Evolutionary conservation across 2,329 filamentous ascomycete species (phyloP).

Genomic region (Falciphora oryzae): DNA sequence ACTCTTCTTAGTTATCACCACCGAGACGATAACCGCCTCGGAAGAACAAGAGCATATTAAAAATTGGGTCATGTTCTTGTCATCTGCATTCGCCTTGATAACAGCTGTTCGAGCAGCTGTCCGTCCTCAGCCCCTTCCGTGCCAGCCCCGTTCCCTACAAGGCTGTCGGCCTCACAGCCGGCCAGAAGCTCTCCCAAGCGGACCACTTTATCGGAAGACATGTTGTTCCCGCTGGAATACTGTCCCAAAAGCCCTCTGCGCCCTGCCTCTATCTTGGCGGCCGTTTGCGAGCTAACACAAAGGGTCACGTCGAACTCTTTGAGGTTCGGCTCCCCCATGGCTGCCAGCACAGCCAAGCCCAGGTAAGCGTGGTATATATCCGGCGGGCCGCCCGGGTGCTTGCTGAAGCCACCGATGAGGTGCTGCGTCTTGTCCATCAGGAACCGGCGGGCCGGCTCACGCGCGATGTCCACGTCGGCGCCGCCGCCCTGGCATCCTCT

Average conservation of each 20-base stretch:
- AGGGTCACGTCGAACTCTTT: slow-evolving; percentile 68
- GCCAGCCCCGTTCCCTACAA: not conserved
- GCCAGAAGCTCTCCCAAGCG: not conserved
- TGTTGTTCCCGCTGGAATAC: not conserved
- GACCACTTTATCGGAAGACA: not conserved
- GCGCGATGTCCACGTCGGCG: slow-evolving; percentile 51
- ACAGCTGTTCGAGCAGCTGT: not conserved
- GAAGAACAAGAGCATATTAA: too few species aligned
- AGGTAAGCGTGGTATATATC: slow-evolving; percentile 88
- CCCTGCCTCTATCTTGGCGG: slow-evolving; percentile 42
- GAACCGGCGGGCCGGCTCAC: slow-evolving; percentile 62
- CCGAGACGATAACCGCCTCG: too few species aligned
- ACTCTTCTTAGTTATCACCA: too few species aligned
- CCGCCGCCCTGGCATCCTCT: slow-evolving; percentile 48
- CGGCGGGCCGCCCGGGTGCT: slow-evolving; percentile 60
- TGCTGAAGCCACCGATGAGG: slow-evolving; percentile 75
- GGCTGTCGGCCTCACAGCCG: not conserved
- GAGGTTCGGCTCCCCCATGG: slow-evolving; percentile 64
- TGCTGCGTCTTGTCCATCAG: slow-evolving; percentile 84
- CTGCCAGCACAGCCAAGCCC: slow-evolving; percentile 72
- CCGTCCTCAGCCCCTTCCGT: not conserved
- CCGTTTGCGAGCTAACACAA: slow-evolving; percentile 63
- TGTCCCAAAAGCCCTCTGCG: slow-evolving; percentile 29
- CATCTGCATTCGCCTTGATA: not conserved
- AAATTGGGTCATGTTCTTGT: not conserved